phyloP scores from a whole-genome alignment of 768 basidiomycete genomes.

The Termitomyces bulborhizus region DNA sequence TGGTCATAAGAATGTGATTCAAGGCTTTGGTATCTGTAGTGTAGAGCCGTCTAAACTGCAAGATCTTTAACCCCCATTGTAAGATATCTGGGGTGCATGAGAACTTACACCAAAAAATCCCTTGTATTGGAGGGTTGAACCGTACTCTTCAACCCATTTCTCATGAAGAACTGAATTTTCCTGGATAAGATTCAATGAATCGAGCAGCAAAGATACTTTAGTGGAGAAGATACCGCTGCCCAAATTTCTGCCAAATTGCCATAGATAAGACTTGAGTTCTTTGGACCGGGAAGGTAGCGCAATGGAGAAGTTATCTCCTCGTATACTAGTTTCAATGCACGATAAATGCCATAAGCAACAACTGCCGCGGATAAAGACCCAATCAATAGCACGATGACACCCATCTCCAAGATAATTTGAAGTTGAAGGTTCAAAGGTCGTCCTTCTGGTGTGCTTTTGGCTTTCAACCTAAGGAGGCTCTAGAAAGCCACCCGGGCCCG shows the following conservation, averaged over 20 bases:
- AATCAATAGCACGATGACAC: conserved; percentile 9
- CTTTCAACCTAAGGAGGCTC: not conserved
- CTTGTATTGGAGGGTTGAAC: conserved; percentile 12
- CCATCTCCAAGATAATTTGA: not conserved
- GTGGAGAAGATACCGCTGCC: conserved; percentile 27
- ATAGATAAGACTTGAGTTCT: conserved; percentile 35
- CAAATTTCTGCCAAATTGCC: conserved; percentile 43
- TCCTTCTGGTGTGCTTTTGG: not conserved
- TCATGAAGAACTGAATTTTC: conserved; percentile 26
- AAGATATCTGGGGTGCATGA: conserved; percentile 28
- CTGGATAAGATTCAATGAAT: conserved; percentile 13
- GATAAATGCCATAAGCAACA: conserved; percentile 23
- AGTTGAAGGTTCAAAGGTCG: not conserved
- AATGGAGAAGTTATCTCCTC: conserved; percentile 34
- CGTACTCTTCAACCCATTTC: conserved; percentile 15
- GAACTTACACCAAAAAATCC: conserved; percentile 35
- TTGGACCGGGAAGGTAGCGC: conserved; percentile 47
- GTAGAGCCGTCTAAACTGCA: conserved; percentile 11
- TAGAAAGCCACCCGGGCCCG: not conserved
- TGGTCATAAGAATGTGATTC: conserved; percentile 56
- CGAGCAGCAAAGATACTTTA: not conserved
- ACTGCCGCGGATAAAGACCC: conserved; percentile 17
- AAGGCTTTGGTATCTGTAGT: conserved; percentile 37
- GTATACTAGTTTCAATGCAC: conserved; percentile 27
- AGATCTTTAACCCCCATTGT: conserved; percentile 43